Percentiles rank a stretch among this genome's conserved stretches.
phyloP scores from a whole-genome alignment of 1,139 yeast species.

The Hemisphaericaspora lyxosophila region DNA sequence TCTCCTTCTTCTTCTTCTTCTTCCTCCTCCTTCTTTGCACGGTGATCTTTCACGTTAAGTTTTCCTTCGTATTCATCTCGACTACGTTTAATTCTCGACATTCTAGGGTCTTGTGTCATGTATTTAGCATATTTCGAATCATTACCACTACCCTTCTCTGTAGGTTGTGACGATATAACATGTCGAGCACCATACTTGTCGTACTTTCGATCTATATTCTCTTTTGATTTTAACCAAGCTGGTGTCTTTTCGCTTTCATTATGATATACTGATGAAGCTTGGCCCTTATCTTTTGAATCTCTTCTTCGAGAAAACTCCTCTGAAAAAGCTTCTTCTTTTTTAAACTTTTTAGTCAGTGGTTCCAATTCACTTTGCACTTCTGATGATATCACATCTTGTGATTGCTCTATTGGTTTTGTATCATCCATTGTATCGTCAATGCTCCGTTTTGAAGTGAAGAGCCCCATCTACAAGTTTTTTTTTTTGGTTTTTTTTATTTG shows the following conservation, averaged over 20 bases:
- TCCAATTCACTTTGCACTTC: no score
- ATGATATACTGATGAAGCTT: conserved; percentile 26
- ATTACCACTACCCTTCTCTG: background rate
- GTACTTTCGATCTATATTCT: conserved; percentile 31
- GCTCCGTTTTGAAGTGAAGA: background rate
- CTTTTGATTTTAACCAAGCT: conserved; percentile 37
- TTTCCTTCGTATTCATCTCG: conserved; percentile 10
- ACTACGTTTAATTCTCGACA: conserved; percentile 7
- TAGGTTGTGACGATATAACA: background rate
- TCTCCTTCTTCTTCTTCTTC: conserved; percentile 8
- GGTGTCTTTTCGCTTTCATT: conserved; percentile 28
- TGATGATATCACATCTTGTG: no score
- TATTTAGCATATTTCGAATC: conserved; percentile 4
- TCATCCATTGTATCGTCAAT: background rate
- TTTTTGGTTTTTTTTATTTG: background rate
- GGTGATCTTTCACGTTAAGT: conserved; percentile 10
- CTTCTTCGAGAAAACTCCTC: conserved; percentile 31
- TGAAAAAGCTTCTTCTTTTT: conserved; percentile 14
- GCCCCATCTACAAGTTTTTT: background rate
- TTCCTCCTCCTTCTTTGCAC: background rate
- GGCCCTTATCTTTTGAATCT: background rate
- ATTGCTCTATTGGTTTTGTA: background rate
- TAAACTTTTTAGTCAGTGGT: conserved; percentile 8
- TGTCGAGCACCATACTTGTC: conserved; percentile 38
- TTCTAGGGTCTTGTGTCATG: conserved; percentile 8